Evolutionary conservation across 257 asterid genomes (phyloP).

Genomic region (Petunia secreta): DNA sequence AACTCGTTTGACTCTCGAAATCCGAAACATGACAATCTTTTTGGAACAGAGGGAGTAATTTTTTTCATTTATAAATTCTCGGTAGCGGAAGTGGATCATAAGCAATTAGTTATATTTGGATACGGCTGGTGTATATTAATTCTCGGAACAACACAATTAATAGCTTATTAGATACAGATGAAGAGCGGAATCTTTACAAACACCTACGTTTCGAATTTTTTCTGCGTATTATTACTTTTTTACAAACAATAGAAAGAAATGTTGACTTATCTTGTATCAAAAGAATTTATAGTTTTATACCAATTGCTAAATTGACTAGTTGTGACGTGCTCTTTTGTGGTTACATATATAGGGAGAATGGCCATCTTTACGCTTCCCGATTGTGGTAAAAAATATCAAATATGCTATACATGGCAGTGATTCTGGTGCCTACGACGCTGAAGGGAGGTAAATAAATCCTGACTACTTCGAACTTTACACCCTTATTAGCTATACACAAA

Average conservation of each 20-base stretch:
- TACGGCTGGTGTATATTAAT: neutral
- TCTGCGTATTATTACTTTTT: neutral
- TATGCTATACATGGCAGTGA: constrained; percentile 70
- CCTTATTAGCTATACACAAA: neutral
- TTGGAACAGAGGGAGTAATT: no score
- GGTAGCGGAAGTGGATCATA: neutral
- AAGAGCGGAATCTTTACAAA: no score
- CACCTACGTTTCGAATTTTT: no score
- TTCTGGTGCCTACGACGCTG: constrained; percentile 71
- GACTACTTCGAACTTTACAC: neutral
- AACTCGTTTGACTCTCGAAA: no score
- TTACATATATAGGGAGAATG: constrained; percentile 57
- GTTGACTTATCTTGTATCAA: neutral
- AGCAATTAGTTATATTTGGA: neutral
- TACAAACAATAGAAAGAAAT: neutral
- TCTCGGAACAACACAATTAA: no score
- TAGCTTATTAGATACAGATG: no score
- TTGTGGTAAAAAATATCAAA: constrained; percentile 71
- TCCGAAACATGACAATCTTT: no score
- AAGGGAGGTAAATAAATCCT: constrained; percentile 66
- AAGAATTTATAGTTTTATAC: neutral
- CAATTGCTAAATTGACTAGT: neutral
- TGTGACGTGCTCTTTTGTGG: neutral
- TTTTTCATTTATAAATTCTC: neutral
- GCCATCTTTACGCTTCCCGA: constrained; percentile 59